Percentiles rank a stretch among this genome's conserved stretches.
phyloP scores from a whole-genome alignment of 371 early-diverging fungal species.

The Syncephalastrum contaminatum region DNA sequence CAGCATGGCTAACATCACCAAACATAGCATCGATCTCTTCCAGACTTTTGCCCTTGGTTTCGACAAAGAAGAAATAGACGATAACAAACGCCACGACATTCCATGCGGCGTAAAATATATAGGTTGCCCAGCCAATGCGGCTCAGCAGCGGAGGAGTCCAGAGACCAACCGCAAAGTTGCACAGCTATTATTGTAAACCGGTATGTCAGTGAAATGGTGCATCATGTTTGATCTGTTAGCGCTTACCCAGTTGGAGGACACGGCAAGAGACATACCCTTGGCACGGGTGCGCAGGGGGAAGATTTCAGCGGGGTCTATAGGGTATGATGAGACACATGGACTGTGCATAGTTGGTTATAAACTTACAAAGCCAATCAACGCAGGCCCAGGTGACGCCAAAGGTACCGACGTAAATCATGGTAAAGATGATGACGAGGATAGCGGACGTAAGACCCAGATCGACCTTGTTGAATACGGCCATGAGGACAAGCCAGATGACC shows the following conservation, averaged over 20 bases:
- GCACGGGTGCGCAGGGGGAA: constrained; percentile 45
- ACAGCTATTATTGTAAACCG: constrained; percentile 10
- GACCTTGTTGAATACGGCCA: constrained; percentile 41
- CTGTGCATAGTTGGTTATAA: neutral
- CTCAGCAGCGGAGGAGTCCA: constrained; percentile 41
- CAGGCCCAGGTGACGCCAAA: constrained; percentile 43
- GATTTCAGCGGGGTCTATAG: constrained; percentile 61
- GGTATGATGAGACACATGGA: constrained; percentile 26
- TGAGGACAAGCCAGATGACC: constrained; percentile 32
- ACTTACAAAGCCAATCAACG: constrained; percentile 40
- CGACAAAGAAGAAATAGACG: constrained; percentile 35
- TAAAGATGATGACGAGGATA: constrained; percentile 32
- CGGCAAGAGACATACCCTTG: constrained; percentile 43
- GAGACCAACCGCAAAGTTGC: constrained; percentile 43
- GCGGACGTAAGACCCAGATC: constrained; percentile 34
- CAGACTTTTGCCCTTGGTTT: constrained; percentile 51
- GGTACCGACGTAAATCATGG: constrained; percentile 36
- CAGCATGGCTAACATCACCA: constrained; percentile 20
- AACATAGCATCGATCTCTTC: constrained; percentile 55
- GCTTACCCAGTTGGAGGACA: constrained; percentile 58
- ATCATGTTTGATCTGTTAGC: neutral
- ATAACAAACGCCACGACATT: constrained; percentile 30
- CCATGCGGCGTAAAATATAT: constrained; percentile 47
- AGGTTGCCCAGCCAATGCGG: constrained; percentile 60
- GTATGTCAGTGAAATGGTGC: neutral